Base-by-base conservation (phyloP, 2,329 filamentous ascomycete genomes). In the Cercospora nicotianae region DNA sequence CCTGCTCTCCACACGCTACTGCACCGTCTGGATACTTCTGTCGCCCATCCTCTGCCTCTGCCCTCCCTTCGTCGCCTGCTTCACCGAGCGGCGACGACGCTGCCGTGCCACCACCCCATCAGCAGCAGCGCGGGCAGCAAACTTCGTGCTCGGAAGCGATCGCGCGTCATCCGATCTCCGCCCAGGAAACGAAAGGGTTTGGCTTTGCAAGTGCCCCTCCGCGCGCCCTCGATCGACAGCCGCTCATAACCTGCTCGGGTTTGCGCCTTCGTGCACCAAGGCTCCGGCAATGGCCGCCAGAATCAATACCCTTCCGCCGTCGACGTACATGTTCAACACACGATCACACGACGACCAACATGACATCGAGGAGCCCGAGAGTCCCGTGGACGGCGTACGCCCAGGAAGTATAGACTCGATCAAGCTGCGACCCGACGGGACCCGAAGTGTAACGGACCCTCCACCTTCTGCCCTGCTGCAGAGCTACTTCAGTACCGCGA, bases 361-460 rank as follows among this genome's bases (percentile, higher is more conserved):
- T 30, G 68, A 65, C 36, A 18, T 30, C 48, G 60, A 36, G 31
- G 57, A 64, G 53, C 64, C 57, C 63, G 68, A 59, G 59, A 64
- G 61, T 57, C 66, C 66, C 42, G 57, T 64, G 53, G 55, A 64
- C 39, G 31, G 20, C 60, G 45, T 28, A 20, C 33, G 20, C 13
- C 63, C 39, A 51, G 39, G 61, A 60, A 64, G 39, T 57, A 51
- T 42, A 62, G 36, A 62, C 53, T 64, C 61, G 61, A 61, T 58
- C 67, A 72, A 70, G 59, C 58, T 64, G 45, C 75, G 75, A 59
- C 74, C 75, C 48, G 66, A 72, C 39, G 69, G 70, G 20, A 63
- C 71, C 20, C 74, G 74, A 31, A 73, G 71, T 65, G 77, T 78
- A 64, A 82, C 80, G 26, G 79, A 83, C 51, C 79, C 81, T 28